Evolutionary conservation across 805 yeast genomes (phyloP), one percentile per base, ranked within the genome.

Genomic region (Ogataea neopini): DNA sequence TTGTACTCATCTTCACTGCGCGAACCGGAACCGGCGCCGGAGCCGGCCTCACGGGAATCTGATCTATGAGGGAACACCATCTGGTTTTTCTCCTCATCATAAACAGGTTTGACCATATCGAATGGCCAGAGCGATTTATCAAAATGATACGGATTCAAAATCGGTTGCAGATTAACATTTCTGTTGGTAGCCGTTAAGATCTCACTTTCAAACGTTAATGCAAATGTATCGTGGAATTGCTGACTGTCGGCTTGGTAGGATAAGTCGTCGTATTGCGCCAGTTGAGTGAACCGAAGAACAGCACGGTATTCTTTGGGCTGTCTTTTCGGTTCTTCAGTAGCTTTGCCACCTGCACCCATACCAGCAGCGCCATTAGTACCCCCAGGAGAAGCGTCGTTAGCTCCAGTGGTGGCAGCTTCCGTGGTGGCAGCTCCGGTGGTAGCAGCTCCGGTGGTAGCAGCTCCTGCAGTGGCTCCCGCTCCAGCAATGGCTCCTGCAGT

Each of bases 161-260:
- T 86, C 1, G 87, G 89, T 11, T 84, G 75, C 46, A 92, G 69
- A 57, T 88, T 84, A 25, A 92, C 64, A 50, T 88, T 86, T 51
- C 98, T 76, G 50, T 86, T 79, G 2, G 96, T 86, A 40, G 89
- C 70, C 0, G 88, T 79, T 43, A 92, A 70, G 20, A 91, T 80
- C 66, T 91, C 97, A n/a, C 92, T 75, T 67, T 94, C 98, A 79
- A 92, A 81, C 45, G 83, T 84, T 23, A 88, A 72, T 2, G 95
- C 85, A 44, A 88, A 73, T 19, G 78, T 76, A 66, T 92, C 98
- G 29, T 88, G 84, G 63, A 89, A 86, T 32, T 89, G 81, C 50
- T 81, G 78, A 1, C 79, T 70, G 65, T 92, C 97, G 0, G 96
- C 86, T 47, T 88, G 89, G 46, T 85, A 82, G 54, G 91, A 74